Percentiles rank a stretch among this genome's conserved stretches.
Evolutionary conservation across 352 stramenopile species (phyloP).

Genomic region (Phytophthora multivora): DNA sequence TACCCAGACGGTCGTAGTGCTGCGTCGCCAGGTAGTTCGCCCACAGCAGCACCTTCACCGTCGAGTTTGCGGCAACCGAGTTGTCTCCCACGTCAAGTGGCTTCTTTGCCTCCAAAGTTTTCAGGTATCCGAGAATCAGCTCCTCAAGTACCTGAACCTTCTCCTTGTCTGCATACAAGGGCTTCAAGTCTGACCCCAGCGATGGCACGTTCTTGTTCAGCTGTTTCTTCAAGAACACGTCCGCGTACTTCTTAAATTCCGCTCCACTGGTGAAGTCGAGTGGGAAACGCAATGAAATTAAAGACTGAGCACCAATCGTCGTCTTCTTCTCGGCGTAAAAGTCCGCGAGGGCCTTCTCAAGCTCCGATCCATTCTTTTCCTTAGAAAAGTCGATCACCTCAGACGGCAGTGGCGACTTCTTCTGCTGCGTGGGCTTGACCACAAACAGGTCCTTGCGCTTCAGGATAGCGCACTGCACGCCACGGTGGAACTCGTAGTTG

Average conservation of each 20-base stretch:
- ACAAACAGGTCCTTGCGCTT: conserved; percentile 60
- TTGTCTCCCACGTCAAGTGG: conserved; percentile 46
- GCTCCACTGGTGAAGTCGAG: conserved; percentile 87
- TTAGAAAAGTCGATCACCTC: conserved; percentile 58
- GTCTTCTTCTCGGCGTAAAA: conserved; percentile 60
- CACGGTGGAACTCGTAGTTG: conserved; percentile 90
- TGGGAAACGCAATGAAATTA: conserved; percentile 90
- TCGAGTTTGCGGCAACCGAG: conserved; percentile 30
- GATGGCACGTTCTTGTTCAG: conserved; percentile 94
- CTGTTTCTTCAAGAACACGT: conserved; percentile 66
- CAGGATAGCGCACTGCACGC: conserved; percentile 83
- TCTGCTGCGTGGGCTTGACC: conserved; percentile 30
- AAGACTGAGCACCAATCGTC: conserved; percentile 65
- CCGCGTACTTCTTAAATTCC: conserved; percentile 71
- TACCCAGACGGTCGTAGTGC: conserved; percentile 91
- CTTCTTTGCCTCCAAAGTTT: conserved; percentile 70
- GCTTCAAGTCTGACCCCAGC: conserved; percentile 93
- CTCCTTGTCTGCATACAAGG: conserved; percentile 77
- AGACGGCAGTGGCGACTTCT: conserved; percentile 47
- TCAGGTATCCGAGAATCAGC: conserved; percentile 84
- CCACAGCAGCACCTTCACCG: conserved; percentile 80
- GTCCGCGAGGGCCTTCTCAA: conserved; percentile 51
- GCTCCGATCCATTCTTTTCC: conserved; percentile 44
- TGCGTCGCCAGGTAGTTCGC: conserved; percentile 92
- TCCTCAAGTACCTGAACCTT: conserved; percentile 71